Percentiles rank a stretch among this genome's conserved stretches.
phyloP scores from a whole-genome alignment of 169 alveolate genomes.

The Sarcocystis neurona region DNA sequence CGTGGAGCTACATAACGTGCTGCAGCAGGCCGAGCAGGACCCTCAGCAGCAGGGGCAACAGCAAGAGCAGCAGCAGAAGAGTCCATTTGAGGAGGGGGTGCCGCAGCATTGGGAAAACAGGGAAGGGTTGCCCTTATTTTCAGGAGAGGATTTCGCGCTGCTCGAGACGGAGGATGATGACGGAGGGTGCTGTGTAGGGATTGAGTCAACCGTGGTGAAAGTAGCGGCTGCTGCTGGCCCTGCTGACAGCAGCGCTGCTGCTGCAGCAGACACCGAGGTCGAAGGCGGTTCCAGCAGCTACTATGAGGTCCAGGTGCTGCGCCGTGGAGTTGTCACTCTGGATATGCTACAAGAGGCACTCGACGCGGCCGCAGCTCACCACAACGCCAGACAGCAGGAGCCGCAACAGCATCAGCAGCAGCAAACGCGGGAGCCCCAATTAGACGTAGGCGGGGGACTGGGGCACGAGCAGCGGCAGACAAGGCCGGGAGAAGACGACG shows the following conservation, averaged over 20 bases:
- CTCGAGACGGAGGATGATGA: not conserved
- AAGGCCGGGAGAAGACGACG: not conserved
- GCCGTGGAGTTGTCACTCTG: conserved; percentile 31
- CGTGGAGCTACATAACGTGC: not conserved
- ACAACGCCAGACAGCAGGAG: too few relatives aligned
- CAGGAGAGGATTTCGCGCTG: conserved; percentile 23
- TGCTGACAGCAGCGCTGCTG: not conserved
- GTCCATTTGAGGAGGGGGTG: not conserved
- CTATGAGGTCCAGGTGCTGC: conserved; percentile 8
- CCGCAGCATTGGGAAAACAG: not conserved
- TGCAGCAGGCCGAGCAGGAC: too few relatives aligned
- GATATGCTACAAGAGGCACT: conserved; percentile 34
- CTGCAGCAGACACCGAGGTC: not conserved
- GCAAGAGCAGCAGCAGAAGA: conserved; percentile 11
- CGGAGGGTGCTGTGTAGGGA: conserved; percentile 48
- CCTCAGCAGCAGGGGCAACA: not conserved
- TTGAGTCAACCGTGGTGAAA: conserved; percentile 51
- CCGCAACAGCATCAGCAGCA: conserved; percentile 29
- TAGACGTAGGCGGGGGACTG: not conserved
- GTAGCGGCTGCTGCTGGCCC: not conserved
- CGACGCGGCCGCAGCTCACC: not conserved
- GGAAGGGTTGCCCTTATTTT: not conserved
- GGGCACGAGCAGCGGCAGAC: not conserved
- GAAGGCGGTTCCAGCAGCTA: not conserved
- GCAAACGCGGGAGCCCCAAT: not conserved